Evolutionary conservation across 129 eudicot genomes (phyloP), one percentile per base, ranked within the genome.

Genomic region (Dittrichia graveolens): DNA sequence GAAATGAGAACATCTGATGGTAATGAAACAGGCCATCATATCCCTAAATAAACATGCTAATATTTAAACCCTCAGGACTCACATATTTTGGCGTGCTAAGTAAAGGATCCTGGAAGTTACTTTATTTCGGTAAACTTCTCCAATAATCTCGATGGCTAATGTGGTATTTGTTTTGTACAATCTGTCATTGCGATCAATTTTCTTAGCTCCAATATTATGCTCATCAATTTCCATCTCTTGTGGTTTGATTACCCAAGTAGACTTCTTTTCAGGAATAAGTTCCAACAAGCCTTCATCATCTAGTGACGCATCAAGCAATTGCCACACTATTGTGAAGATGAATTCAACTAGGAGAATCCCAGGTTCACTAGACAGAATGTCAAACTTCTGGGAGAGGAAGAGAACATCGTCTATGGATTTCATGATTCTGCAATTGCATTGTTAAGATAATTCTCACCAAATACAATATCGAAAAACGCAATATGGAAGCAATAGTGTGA

Each of bases 221-320:
- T 62, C 76, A 74, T 90, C 96, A 19, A 94, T 86, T 41, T 87
- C 95, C 96, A 90, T 94, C 13, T 86, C 96, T 45, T 84, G 86
- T 65, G 86, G 64, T 75, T 65, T 82, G 61, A 63, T 79, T 68
- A 83, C 85, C 96, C 92, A 87, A 67, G 65, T 84, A 37, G 89
- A 90, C 77, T 71, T 90, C 86, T 90, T 88, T 75, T 84, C 89
- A 61, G 89, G 71, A 56, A 89, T 82, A 66, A 85, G 81, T 73
- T 90, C 98, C 84, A 94, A 81, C 80, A 94, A 76, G 44, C 88
- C 88, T 74, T 94, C 98, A 75, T 94, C 98, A 63, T 94, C 98
- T 67, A 94, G 84, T 55, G 98, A 83, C 37, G 96, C 95, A 81
- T 90, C 98, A 75, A 94, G 85, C 66, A 94, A 82, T 77, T 84